Base-by-base conservation (phyloP, 2,329 filamentous ascomycete genomes). In the Beauveria sp. region DNA sequence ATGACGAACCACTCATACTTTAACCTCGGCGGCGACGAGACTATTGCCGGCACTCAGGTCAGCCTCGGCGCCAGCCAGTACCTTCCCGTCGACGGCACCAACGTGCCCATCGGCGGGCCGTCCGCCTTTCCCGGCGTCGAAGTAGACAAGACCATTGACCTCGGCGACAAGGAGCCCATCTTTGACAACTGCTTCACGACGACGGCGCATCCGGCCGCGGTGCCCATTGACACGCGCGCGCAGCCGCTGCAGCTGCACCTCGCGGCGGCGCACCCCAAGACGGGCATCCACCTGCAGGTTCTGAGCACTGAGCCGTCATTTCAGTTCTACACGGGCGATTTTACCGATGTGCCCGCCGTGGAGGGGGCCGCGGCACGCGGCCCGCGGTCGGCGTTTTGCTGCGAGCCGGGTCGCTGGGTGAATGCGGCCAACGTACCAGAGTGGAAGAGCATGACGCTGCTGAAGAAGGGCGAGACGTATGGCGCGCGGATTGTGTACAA, bases 1-100 rank as follows among this genome's bases (percentile, higher is more conserved):
- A 83, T 97, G 76, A 97, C 94, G 55, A 99, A 97, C 77, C 93
- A 99, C 79, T 96, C 91, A 44, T 89, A 89, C 77, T 89, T 89
- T 74, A 88, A 88, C 74, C 79, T 88, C 40, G 76, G 79, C 3
- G 80, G 80, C 67, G 75, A 73, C 41, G 71, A 77, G 18, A 78
- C 80, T 20, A 81, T 84, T 62, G 80, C 80, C 58, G 82, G 80
- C 65, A 85, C 83, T 10, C 69, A 73, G 68, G 88, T 92, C 75
- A 90, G 89, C 67, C 83, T 96, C 55, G 79, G 78, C 50, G 83
- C 80, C 30, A 77, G 80, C 68, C 73, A 76, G 47, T 88, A 96
- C 73, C 85, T 96, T 51, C 89, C 89, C 30, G 82, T 92, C 54
- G 89, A 94, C 72, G 76, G 79, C 47, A 80, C 79, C 58, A 85